phyloP scores from a whole-genome alignment of 1,139 yeast genomes.

The Candida smagusa region DNA sequence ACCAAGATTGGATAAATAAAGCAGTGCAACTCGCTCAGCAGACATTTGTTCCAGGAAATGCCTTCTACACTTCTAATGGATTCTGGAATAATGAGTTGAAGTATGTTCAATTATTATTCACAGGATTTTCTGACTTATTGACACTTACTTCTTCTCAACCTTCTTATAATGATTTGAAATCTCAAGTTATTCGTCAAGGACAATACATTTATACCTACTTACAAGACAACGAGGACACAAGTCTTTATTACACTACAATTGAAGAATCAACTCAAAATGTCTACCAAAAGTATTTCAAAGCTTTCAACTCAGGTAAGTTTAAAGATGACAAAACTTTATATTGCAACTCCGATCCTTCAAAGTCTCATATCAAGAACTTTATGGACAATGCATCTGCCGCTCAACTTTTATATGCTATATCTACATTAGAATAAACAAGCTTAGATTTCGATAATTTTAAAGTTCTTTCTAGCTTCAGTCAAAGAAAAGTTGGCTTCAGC shows the following conservation, averaged over 20 bases:
- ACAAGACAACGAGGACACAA: slow-evolving; percentile 21
- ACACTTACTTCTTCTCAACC: slow-evolving; percentile 14
- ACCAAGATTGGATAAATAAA: slow-evolving; percentile 11
- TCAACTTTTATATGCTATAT: slow-evolving; percentile 19
- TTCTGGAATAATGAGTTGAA: slow-evolving; percentile 12
- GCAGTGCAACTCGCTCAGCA: slow-evolving; percentile 14
- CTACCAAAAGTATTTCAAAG: slow-evolving; percentile 11
- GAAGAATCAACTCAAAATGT: slow-evolving; percentile 8
- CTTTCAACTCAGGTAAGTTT: slow-evolving; percentile 11
- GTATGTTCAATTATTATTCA: slow-evolving; percentile 12
- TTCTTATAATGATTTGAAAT: slow-evolving; percentile 14
- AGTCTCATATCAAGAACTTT: slow-evolving; percentile 14
- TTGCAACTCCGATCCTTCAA: slow-evolving; percentile 13
- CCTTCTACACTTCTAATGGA: slow-evolving; percentile 11
- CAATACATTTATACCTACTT: slow-evolving; percentile 18
- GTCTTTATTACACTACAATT: slow-evolving; percentile 15
- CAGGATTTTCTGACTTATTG: slow-evolving; percentile 14
- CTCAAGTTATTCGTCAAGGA: slow-evolving; percentile 21
- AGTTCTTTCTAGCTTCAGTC: slow-evolving; percentile 15
- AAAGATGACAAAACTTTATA: slow-evolving; percentile 17
- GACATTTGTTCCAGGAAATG: slow-evolving; percentile 9
- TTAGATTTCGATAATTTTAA: slow-evolving; percentile 12
- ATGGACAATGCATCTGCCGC: slow-evolving; percentile 25
- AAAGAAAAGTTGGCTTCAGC: slow-evolving; percentile 15
- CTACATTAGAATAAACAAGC: slow-evolving; percentile 2